Percentiles rank a stretch among this genome's conserved stretches.
Evolutionary conservation across 129 eudicot genomes (phyloP).

Genomic region (Pittosporum tobira): DNA sequence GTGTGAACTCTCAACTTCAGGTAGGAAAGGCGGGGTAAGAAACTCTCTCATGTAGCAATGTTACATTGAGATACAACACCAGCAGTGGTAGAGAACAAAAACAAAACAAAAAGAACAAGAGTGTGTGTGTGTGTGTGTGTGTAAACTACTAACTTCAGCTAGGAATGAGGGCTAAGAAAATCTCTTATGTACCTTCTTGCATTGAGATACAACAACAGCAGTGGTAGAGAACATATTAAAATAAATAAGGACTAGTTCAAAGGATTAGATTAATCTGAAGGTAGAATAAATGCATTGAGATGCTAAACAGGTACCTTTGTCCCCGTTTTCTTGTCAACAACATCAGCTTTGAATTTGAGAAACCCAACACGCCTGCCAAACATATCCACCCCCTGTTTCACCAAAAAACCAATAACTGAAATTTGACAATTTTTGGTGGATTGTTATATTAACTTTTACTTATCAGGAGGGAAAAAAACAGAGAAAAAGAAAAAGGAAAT

Average conservation of each 20-base stretch:
- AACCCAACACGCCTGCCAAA: slow-evolving; percentile 91
- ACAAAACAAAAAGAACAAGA: neutral
- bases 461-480: too few species aligned
- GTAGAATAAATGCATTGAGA: neutral
- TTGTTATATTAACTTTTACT: too few species aligned
- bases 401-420: slow-evolving; percentile 1
- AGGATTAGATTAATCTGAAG: slow-evolving; percentile 4
- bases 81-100: neutral
- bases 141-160: neutral
- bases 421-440: neutral
- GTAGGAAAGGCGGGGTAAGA: neutral
- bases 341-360: slow-evolving; percentile 92
- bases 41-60: too few species aligned
- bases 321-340: slow-evolving; percentile 81
- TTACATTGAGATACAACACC: neutral
- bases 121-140: too few species aligned
- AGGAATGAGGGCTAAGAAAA: neutral
- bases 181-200: too few species aligned
- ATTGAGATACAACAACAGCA: neutral
- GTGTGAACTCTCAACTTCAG: neutral
- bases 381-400: slow-evolving; percentile 76
- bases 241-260: neutral
- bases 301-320: slow-evolving; percentile 45
- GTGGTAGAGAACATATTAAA: neutral
- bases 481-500: too few species aligned